Evolutionary conservation across 176 grass and related monocot species (phyloP), one percentile per base, ranked within the genome.

Genomic region (Oryza glaberrima): DNA sequence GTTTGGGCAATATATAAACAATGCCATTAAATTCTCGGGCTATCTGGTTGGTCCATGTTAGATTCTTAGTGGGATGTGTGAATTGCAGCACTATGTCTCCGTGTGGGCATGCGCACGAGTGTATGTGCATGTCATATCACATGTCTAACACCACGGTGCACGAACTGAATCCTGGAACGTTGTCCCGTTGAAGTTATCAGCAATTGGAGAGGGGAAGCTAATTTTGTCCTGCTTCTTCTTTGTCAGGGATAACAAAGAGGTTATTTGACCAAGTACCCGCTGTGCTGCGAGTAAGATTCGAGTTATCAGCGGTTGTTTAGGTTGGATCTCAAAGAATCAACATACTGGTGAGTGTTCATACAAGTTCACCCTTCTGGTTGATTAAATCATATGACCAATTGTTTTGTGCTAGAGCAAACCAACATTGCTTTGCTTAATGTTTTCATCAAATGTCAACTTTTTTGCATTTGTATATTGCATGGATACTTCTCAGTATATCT

Each of bases 21-120:
- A 82, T 67, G 78, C 47, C 70, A 72, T 79, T 79, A 75, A 79
- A 79, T 67, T 63, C 60, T 82, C 61, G 69, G 48, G 48, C 40
- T 87, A 79, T 64, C 84, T 83, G 84, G 84, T 83, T 79, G 69
- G 70, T 79, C 69, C 32, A 68, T 90, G 75, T 75, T 90, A 90
- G 88, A 90, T 86, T 83, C 84, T 83, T 83, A 60, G 75, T 70
- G 84, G 84, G 88, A 86, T 79, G 69, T 90, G 88, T 87, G 80
- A 75, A 71, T 67, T 36, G n/a, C 38, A 86, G 79, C 88, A 82
- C 73, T 79, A 84, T 69, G 74, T 83, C 67, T 69, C 60, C 80
- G 30, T 67, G 88, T 64, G 84, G 58, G 69, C 69, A 72, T 86
- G 88, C 80, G 47, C 84, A 90, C 80, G 84, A 90, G 80, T 82